phyloP scores from a whole-genome alignment of 2,329 filamentous ascomycete species.

The Coleophoma cylindrospora region DNA sequence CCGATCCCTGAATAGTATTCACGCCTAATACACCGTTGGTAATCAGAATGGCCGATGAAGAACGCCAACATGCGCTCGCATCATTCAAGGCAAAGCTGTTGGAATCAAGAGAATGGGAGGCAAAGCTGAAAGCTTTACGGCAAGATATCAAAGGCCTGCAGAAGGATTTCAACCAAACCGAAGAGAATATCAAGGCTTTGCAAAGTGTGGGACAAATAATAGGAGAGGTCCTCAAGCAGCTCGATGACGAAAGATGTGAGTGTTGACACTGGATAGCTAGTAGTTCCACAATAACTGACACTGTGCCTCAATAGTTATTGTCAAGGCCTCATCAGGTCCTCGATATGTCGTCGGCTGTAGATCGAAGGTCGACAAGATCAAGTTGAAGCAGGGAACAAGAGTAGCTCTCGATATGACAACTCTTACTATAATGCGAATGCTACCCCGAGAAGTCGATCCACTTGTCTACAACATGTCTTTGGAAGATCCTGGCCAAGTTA shows the following conservation, averaged over 20 bases:
- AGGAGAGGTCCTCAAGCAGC: constrained; percentile 96
- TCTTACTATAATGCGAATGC: constrained; percentile 99
- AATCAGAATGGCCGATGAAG: constrained; percentile 36
- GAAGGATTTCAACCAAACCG: constrained; percentile 92
- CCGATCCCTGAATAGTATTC: background rate
- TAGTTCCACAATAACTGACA: constrained; percentile 11
- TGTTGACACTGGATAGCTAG: constrained; percentile 10
- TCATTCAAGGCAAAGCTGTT: constrained; percentile 78
- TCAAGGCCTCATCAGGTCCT: constrained; percentile 95
- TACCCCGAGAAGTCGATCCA: constrained; percentile 95
- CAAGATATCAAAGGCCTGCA: constrained; percentile 95
- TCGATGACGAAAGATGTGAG: constrained; percentile 97
- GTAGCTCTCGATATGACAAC: constrained; percentile 99
- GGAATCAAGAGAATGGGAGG: constrained; percentile 97
- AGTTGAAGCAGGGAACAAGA: constrained; percentile 96
- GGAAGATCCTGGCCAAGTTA: constrained; percentile 95
- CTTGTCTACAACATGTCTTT: constrained; percentile 99
- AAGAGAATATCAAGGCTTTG: constrained; percentile 98
- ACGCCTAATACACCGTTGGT: background rate
- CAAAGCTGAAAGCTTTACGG: constrained; percentile 90
- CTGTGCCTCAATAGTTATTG: constrained; percentile 64
- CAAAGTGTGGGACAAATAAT: constrained; percentile 99
- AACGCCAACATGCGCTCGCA: constrained; percentile 64
- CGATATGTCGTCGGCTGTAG: constrained; percentile 97
- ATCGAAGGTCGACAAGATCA: constrained; percentile 95